Evolutionary conservation across 2,329 filamentous ascomycete species (phyloP), one percentile per base, ranked within the genome.

Genomic region (Cryoendolithus antarcticus): DNA sequence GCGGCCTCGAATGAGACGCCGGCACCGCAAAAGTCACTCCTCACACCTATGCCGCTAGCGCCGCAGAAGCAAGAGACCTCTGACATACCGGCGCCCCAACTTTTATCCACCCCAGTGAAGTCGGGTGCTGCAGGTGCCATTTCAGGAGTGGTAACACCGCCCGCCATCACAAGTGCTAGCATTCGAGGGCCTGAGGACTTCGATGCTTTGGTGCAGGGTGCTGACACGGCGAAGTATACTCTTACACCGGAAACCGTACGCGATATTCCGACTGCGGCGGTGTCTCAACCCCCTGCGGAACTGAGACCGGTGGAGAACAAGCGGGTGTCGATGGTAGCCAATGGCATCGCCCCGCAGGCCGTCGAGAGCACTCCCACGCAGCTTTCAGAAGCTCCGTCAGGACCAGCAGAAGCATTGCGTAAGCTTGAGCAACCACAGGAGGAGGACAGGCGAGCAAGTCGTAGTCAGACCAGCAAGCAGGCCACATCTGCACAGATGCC

Each of bases 201-300:
- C 47, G 67, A 70, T 39, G 59, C 61, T 31, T 58, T 69, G 31
- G 59, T 70, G 32, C 62, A 65, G 48, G 57, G 63, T 11, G 58
- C 62, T 33, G 66, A 69, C 21, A 69, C 66, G 4, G 63, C 69
- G 13, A 69, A 70, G 48, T 68, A 65, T 50, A 69, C 66, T 5
- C 52, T 70, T 38, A 69, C 66, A 9, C 66, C 67, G 13, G 59
- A 67, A 39, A 61, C 53, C 34, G 62, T 69, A 49, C 61, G 65
- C 32, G 65, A 64, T 39, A 45, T 57, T 11, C 59, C 63, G 40
- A 37, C 34, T 11, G 38, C 21, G 4, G 19, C 19, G 19, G 19
- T 21, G 19, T 21, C 19, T 21, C 19, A 21, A 21, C 19, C 19
- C 19, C 19, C 19, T 21, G 19, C 19, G 19, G 19, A 21, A 21